Conservation (phyloP, 441 rosid species). For the Arabidopsis hybrid region DNA sequence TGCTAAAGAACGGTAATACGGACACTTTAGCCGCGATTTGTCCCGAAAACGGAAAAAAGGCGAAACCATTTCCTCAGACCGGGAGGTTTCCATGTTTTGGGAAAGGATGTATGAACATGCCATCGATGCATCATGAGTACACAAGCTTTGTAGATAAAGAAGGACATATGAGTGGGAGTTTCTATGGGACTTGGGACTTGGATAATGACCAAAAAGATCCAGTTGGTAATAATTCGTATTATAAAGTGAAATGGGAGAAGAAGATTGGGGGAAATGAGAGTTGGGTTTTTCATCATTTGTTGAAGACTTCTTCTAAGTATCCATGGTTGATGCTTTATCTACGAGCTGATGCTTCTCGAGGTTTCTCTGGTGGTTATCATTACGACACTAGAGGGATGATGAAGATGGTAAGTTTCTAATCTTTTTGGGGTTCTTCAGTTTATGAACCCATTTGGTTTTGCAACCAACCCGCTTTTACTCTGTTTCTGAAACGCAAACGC, state of each 20-base stretch:
- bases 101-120: conserved; percentile 85
- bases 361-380: conserved; percentile 88
- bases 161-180: conserved; percentile 61
- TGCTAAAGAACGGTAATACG: conserved; percentile 86
- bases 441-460: too few relatives aligned
- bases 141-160: conserved; percentile 54
- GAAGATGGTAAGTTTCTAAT: conserved; percentile 61
- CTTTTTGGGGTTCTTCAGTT: too few relatives aligned
- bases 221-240: conserved; percentile 54
- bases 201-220: conserved; percentile 49
- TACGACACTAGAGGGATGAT: conserved; percentile 89
- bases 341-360: conserved; percentile 78
- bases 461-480: not conserved
- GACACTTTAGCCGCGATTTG: conserved; percentile 70
- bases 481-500: not conserved
- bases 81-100: conserved; percentile 81
- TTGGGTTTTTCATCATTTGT: conserved; percentile 78
- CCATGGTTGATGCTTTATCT: conserved; percentile 94
- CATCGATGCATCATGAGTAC: conserved; percentile 65
- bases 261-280: conserved; percentile 62
- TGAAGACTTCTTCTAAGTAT: conserved; percentile 81
- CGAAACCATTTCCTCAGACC: conserved; percentile 58
- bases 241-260: conserved; percentile 77
- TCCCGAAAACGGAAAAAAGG: conserved; percentile 69
- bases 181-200: conserved; percentile 81